Evolutionary conservation across 169 alveolate species (phyloP).

Genomic region (Perkinsus marinus): DNA sequence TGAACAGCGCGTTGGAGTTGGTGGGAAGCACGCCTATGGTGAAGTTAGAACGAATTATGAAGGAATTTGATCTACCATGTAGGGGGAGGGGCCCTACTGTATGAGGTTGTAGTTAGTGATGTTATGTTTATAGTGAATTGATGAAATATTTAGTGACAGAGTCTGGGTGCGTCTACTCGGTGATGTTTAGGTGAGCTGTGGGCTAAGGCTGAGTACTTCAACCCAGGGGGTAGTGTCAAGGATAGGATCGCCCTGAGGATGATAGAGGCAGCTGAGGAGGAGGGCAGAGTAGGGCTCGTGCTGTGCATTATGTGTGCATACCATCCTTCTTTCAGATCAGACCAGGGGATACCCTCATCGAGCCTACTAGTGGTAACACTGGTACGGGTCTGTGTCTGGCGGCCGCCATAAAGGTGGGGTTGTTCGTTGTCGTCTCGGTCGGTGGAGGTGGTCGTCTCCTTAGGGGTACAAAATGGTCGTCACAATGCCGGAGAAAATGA

Average conservation of each 20-base stretch:
- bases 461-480: conserved; percentile 52
- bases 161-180: no score
- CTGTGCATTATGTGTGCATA: background rate
- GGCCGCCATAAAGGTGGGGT: conserved; percentile 40
- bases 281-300: conserved; percentile 39
- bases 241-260: conserved; percentile 58
- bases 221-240: background rate
- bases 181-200: background rate
- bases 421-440: background rate
- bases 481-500: conserved; percentile 65
- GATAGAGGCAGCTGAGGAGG: conserved; percentile 56
- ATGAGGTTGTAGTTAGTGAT: background rate
- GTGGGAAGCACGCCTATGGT: background rate
- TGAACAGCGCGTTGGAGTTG: background rate
- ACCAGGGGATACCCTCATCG: conserved; percentile 46
- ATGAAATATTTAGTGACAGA: background rate
- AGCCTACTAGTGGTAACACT: conserved; percentile 71
- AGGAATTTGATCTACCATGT: background rate
- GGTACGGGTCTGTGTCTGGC: conserved; percentile 65
- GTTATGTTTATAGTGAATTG: background rate
- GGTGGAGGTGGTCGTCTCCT: background rate
- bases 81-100: background rate
- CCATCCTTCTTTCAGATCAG: background rate
- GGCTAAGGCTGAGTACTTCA: background rate
- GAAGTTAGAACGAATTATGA: background rate